phyloP scores from a whole-genome alignment of 345 rosid species.

The Mangifera indica region DNA sequence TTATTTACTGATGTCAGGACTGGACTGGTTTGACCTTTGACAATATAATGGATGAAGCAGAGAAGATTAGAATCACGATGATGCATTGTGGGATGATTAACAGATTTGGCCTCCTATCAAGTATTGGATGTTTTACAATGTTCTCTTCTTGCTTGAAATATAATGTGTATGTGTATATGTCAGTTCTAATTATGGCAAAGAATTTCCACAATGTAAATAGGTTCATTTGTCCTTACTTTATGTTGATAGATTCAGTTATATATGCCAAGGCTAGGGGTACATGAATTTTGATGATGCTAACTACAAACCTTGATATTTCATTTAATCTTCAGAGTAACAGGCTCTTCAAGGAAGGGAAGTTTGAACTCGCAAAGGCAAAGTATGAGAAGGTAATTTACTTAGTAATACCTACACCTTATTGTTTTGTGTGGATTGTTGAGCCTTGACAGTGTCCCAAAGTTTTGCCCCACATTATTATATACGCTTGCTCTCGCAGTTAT shows the following conservation, averaged over 20 bases:
- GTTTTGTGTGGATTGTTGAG: neutral
- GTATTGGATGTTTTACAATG: neutral
- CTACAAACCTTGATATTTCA: conserved; percentile 13
- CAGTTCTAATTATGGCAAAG: neutral
- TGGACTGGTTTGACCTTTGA: conserved; percentile 95
- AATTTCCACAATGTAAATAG: conserved; percentile 11
- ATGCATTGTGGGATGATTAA: conserved; percentile 14
- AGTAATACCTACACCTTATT: neutral
- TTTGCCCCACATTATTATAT: neutral
- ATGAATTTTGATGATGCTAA: neutral
- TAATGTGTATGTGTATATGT: neutral
- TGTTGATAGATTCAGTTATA: conserved; percentile 10
- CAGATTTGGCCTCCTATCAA: neutral
- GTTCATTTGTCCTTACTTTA: conserved; percentile 1
- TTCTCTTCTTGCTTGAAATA: neutral
- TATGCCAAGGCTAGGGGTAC: neutral
- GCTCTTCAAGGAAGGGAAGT: conserved; percentile 94
- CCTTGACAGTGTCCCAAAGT: neutral
- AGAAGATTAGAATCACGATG: conserved; percentile 79
- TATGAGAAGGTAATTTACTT: conserved; percentile 77
- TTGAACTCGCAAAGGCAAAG: conserved; percentile 88
- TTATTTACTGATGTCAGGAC: conserved; percentile 53
- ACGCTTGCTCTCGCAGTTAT: neutral
- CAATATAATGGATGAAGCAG: conserved; percentile 92
- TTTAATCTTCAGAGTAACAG: conserved; percentile 75